phyloP scores from a whole-genome alignment of 805 yeast genomes.

The Wickerhamomyces rabaulensis region DNA sequence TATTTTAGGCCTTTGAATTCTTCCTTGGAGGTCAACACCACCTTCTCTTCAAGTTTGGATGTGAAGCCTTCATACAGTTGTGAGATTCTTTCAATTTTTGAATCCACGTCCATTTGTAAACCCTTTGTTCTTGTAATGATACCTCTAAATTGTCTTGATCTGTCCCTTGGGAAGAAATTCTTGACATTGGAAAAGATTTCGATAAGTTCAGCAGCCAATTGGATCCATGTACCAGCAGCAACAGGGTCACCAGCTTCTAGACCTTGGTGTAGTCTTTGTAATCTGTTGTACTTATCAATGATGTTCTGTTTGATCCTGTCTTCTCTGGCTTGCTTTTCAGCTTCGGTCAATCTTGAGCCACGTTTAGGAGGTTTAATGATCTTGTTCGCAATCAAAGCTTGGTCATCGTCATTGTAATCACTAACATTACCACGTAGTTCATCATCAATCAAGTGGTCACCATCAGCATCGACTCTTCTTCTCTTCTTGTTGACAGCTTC shows the following conservation, averaged over 20 bases:
- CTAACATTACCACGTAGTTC: conserved; percentile 1
- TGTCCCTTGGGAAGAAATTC: conserved; percentile 74
- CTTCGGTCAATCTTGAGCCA: conserved; percentile 28
- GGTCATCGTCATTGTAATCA: conserved; percentile 3
- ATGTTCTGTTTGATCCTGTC: conserved; percentile 53
- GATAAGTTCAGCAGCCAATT: conserved; percentile 73
- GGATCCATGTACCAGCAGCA: conserved; percentile 78
- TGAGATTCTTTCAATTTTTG: conserved; percentile 63
- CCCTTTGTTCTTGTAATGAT: conserved; percentile 57
- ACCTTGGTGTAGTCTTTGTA: conserved; percentile 46
- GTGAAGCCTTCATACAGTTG: conserved; percentile 55
- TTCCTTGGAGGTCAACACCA: conserved; percentile 41
- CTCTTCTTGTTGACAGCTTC: conserved; percentile 47
- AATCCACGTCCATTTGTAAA: conserved; percentile 61
- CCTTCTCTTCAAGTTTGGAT: conserved; percentile 34
- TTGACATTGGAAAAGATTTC: conserved; percentile 77
- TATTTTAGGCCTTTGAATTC: conserved; percentile 73
- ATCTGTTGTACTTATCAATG: conserved; percentile 46
- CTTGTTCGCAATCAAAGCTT: conserved; percentile 21
- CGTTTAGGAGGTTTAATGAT: conserved; percentile 23
- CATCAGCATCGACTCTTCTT: conserved; percentile 17
- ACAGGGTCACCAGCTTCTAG: conserved; percentile 46
- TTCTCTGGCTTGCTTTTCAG: conserved; percentile 52
- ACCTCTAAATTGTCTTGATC: conserved; percentile 65
- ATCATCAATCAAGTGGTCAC: conserved; percentile 21